Evolutionary conservation across 768 basidiomycete species (phyloP).

Genomic region (Trametes gibbosa): DNA sequence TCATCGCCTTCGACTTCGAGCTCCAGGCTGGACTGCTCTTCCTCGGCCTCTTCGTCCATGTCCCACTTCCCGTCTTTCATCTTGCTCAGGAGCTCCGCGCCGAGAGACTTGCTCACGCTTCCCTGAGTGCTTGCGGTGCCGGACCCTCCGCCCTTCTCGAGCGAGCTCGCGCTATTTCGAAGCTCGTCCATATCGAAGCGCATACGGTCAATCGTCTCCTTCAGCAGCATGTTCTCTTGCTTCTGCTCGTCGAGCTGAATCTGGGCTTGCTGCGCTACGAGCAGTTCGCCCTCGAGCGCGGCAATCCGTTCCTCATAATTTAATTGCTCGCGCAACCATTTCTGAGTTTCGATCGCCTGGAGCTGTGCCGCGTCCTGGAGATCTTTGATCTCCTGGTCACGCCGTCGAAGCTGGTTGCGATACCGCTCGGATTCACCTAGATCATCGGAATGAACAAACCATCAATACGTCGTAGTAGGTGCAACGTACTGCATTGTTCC

Average conservation of each 20-base stretch:
- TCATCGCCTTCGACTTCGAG: conserved; percentile 39
- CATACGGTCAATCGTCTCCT: conserved; percentile 95
- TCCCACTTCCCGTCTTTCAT: conserved; percentile 46
- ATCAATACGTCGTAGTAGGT: not conserved
- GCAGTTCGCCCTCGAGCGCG: conserved; percentile 70
- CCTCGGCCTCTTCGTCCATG: conserved; percentile 38
- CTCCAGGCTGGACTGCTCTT: conserved; percentile 34
- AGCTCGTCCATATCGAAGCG: conserved; percentile 93
- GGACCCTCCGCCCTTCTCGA: conserved; percentile 32
- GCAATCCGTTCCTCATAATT: conserved; percentile 69
- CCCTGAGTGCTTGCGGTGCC: conserved; percentile 51
- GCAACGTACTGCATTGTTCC: conserved; percentile 74
- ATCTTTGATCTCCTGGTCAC: conserved; percentile 71
- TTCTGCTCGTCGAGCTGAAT: conserved; percentile 86
- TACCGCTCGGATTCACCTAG: conserved; percentile 77
- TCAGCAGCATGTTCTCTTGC: conserved; percentile 88
- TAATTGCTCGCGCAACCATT: conserved; percentile 67
- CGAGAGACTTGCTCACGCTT: conserved; percentile 70
- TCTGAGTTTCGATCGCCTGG: conserved; percentile 62
- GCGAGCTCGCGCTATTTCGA: conserved; percentile 46
- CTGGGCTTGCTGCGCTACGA: conserved; percentile 66
- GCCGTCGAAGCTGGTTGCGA: conserved; percentile 66
- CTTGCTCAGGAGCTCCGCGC: conserved; percentile 67
- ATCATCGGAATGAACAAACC: not conserved
- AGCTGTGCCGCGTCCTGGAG: conserved; percentile 57